A percentile compares a stretch with the other conserved stretches of the same genome.
Evolutionary conservation across 2,329 filamentous ascomycete species (phyloP).

Genomic region (Fusarium euwallaceae): DNA sequence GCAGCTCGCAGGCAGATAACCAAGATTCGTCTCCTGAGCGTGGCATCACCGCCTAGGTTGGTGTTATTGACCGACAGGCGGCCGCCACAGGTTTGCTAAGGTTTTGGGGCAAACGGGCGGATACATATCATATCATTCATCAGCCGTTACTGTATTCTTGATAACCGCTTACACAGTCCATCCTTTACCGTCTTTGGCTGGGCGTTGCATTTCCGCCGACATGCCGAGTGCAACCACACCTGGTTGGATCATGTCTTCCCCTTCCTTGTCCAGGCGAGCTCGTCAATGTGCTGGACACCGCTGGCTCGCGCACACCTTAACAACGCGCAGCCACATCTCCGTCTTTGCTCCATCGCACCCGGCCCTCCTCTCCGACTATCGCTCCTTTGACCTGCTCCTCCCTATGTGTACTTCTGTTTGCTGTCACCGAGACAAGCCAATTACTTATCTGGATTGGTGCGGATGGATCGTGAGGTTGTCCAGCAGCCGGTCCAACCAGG

Average conservation of each 20-base stretch:
- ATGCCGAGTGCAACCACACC: slow-evolving; percentile 36
- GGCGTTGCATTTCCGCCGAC: slow-evolving; percentile 19
- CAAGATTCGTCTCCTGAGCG: slow-evolving; percentile 11
- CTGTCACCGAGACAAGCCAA: slow-evolving; percentile 26
- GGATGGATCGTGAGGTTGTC: slow-evolving; percentile 21
- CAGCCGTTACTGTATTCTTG: slow-evolving; percentile 41
- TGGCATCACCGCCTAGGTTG: slow-evolving; percentile 19
- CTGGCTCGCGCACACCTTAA: background rate
- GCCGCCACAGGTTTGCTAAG: slow-evolving; percentile 5
- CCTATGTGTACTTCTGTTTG: background rate
- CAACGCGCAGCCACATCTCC: slow-evolving; percentile 6
- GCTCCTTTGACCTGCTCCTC: slow-evolving; percentile 20
- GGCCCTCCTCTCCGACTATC: slow-evolving; percentile 25
- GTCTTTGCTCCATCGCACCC: slow-evolving; percentile 2
- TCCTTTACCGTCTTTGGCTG: slow-evolving; percentile 30
- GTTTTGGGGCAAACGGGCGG: slow-evolving; percentile 9
- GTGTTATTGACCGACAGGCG: slow-evolving; percentile 12
- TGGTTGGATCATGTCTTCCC: slow-evolving; percentile 1
- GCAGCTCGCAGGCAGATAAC: slow-evolving; percentile 21
- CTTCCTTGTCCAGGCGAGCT: background rate
- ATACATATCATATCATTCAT: slow-evolving; percentile 37
- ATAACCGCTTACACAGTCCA: slow-evolving; percentile 37
- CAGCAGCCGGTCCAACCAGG: slow-evolving; percentile 34
- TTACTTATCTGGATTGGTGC: slow-evolving; percentile 38
- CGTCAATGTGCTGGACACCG: background rate